Conservation (phyloP, 73 alveolate genomes). For the Diophrys appendiculata region DNA sequence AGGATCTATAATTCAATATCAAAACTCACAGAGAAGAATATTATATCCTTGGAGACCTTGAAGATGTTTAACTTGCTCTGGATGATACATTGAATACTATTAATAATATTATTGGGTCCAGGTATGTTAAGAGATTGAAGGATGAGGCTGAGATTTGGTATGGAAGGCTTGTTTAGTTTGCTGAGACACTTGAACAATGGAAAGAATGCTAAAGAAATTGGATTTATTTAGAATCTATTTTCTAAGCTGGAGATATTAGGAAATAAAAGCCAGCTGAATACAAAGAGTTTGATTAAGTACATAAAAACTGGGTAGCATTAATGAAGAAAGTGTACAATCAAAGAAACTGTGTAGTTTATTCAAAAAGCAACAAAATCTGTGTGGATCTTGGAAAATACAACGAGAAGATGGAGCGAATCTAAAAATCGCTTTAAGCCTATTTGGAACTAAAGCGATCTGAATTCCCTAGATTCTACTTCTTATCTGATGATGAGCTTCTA, state of each 20-base stretch:
- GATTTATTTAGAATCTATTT: conserved; percentile 95
- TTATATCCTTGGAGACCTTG: conserved; percentile 87
- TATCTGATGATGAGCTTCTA: conserved; percentile 96
- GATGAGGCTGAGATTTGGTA: conserved; percentile 87
- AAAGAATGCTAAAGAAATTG: conserved; percentile 96
- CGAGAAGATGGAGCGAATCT: conserved; percentile 83
- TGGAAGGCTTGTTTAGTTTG: conserved; percentile 68
- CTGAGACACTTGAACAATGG: conserved; percentile 98
- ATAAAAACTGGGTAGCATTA: conserved; percentile 66
- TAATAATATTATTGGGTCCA: conserved; percentile 85
- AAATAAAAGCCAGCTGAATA: conserved; percentile 66
- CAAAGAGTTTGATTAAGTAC: conserved; percentile 69
- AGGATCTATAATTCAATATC: conserved; percentile 80
- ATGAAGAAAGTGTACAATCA: conserved; percentile 74
- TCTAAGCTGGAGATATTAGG: conserved; percentile 81
- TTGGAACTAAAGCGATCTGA: conserved; percentile 86
- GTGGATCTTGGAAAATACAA: conserved; percentile 22
- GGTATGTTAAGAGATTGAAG: conserved; percentile 88
- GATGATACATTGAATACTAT: conserved; percentile 94
- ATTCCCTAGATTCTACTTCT: conserved; percentile 93
- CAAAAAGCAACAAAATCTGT: neutral
- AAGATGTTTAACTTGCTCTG: conserved; percentile 84
- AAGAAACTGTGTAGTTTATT: conserved; percentile 55
- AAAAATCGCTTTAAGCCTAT: conserved; percentile 87
- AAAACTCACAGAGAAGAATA: conserved; percentile 79